Evolutionary conservation across 257 asterid species (phyloP), one percentile per base, ranked within the genome.

Genomic region (Lithospermum erythrorhizon): DNA sequence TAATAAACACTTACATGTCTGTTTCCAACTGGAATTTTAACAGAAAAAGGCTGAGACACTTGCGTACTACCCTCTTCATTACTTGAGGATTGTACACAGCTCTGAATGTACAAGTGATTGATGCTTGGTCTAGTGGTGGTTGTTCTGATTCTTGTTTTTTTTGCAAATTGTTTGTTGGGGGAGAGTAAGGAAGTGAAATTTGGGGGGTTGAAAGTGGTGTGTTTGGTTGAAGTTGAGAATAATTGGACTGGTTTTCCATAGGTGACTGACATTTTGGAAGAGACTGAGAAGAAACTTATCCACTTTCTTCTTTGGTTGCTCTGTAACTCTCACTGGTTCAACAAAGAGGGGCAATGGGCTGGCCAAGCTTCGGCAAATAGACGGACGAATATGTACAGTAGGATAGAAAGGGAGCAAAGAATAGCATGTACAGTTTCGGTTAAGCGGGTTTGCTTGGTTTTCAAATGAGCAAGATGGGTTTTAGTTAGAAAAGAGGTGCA

Each of bases 1-100:
- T 37, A 20, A 41, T 25, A 53, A 55, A 37, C 10, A 66, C 94
- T 78, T 54, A 87, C 95, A 76, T 85, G 77, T 45, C 95, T 80
- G 70, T 85, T 84, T 6, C 96, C 96, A 30, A 85, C 81, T 4
- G 95, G 96, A 61, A 88, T 83, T 76, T 65, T 87, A 55, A 90
- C 59, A n/a, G 95, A 83, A 59, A 61, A 72, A 9, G 95, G 94
- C 56, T 82, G 82, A 19, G 68, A 35, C 24, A 63, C 32, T 64
- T 53, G 48, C 73, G 59, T 14, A 41, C 17, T 1, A 41, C 18
- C 49, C 49, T 41, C 49, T 2, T 35, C 45, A 35, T 35, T 35
- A 7, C 1, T 35, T 1, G 13, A 7, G 14, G 49, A 13, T 3
- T 41, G 16, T 4, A 41, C 9, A 35, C 13, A 41, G 13, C 18